These are phyloP conservation scores for Crithidia bombi DNA, from an alignment of 208 protist genomes.

Conservation along the genomic window DNA sequence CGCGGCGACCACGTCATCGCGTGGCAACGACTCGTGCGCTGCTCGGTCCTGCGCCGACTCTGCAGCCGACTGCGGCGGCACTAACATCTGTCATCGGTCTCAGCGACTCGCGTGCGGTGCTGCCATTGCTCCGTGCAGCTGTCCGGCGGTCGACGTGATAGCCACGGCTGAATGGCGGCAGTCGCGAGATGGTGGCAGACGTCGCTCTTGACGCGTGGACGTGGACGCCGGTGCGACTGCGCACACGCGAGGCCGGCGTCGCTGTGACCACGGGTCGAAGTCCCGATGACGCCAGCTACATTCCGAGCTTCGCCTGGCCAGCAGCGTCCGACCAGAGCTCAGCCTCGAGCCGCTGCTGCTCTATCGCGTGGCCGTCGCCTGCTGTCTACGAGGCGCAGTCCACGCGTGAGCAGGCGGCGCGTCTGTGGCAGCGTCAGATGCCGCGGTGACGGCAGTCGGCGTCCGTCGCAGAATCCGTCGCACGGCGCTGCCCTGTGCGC, in stretches of 20 bases:
- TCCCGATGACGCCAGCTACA: slow-evolving; percentile 3
- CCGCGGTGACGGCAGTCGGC: slow-evolving; percentile 17
- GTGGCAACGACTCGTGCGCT: neutral
- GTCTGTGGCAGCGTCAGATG: slow-evolving; percentile 21
- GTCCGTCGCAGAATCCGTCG: neutral
- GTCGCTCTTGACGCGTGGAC: neutral
- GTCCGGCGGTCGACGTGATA: neutral
- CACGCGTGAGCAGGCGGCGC: slow-evolving; percentile 29
- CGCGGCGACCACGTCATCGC: neutral
- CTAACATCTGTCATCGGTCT: neutral
- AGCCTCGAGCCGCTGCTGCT: neutral
- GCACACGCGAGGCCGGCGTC: neutral
- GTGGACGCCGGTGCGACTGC: neutral
- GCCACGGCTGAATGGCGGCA: too few species aligned
- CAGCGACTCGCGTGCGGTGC: neutral
- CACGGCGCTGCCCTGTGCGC: too few species aligned
- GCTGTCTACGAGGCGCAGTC: slow-evolving; percentile 12
- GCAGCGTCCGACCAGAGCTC: neutral
- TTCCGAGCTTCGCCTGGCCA: neutral
- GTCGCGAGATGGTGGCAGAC: neutral
- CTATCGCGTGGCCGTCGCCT: neutral
- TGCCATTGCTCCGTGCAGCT: neutral
- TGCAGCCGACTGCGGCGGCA: neutral
- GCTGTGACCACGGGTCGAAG: slow-evolving; percentile 29
- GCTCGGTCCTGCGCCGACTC: neutral